Evolutionary conservation across 2,329 filamentous ascomycete genomes (phyloP).

Genomic region (Botrytis byssoidea): DNA sequence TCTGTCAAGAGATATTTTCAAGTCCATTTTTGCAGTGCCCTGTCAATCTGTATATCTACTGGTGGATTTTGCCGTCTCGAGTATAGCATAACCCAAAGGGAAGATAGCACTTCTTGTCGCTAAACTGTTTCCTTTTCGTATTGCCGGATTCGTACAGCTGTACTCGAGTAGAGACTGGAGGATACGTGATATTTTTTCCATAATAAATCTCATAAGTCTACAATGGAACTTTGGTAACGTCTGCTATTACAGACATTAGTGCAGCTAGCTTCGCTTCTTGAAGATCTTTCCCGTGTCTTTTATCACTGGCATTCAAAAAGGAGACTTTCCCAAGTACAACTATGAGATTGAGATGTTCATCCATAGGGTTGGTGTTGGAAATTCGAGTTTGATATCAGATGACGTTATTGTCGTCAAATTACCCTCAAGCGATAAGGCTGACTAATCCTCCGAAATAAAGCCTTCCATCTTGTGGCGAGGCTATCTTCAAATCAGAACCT

Average conservation of each 20-base stretch:
- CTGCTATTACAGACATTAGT: background rate
- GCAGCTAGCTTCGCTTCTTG: background rate
- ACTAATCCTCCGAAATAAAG: conserved; percentile 1
- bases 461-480: background rate
- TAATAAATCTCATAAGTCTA: background rate
- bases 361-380: background rate
- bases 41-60: too few species aligned
- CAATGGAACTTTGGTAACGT: background rate
- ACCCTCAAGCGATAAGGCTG: background rate
- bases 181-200: background rate
- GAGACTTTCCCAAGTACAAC: background rate
- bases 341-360: background rate
- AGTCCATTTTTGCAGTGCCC: too few species aligned
- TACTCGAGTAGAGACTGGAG: background rate
- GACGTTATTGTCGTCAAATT: background rate
- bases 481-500: background rate
- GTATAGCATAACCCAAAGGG: too few species aligned
- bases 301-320: background rate
- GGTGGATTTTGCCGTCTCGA: too few species aligned
- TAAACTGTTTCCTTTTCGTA: background rate
- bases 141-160: background rate
- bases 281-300: background rate
- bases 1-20: too few species aligned
- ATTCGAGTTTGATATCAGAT: background rate
- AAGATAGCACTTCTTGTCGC: background rate